A percentile compares a stretch with the other conserved stretches of the same genome.
These are phyloP conservation scores for Xylaria sp. DNA, from an alignment of 495 filamentous ascomycete genomes.

Conservation along the genomic window DNA sequence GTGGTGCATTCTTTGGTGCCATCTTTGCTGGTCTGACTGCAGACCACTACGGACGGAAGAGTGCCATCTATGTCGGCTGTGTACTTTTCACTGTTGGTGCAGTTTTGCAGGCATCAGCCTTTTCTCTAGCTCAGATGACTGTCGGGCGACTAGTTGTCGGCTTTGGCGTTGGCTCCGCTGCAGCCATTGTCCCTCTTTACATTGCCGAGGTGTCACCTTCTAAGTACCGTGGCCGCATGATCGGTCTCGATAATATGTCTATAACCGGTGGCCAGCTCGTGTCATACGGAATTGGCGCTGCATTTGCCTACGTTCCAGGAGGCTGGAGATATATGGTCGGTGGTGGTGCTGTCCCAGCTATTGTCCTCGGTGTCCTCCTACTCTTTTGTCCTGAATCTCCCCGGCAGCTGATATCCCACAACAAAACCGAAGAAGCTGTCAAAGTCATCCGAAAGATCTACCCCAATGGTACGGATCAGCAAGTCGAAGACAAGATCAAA, in stretches of 20 bases:
- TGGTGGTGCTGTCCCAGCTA: no score
- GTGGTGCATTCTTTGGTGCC: constrained; percentile 53
- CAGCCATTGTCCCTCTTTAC: constrained; percentile 55
- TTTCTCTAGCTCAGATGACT: constrained; percentile 55
- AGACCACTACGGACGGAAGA: constrained; percentile 57
- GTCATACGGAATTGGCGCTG: no score
- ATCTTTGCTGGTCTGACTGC: constrained; percentile 57
- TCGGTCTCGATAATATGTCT: constrained; percentile 29
- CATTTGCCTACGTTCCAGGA: no score
- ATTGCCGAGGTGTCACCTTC: constrained; percentile 60
- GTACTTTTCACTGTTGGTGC: constrained; percentile 56
- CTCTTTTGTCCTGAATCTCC: no score
- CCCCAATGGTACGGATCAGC: no score
- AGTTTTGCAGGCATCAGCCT: constrained; percentile 53
- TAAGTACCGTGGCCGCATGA: constrained; percentile 53
- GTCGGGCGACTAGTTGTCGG: constrained; percentile 59
- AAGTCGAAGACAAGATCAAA: no score
- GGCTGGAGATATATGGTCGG: no score
- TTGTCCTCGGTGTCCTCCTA: no score
- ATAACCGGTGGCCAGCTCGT: no score
- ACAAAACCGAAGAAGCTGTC: no score
- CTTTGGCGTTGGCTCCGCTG: constrained; percentile 60
- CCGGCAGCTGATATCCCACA: no score
- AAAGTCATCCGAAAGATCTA: no score
- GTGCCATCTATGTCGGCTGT: constrained; percentile 56